These are phyloP conservation scores for Cadophora malorum DNA, from an alignment of 2,329 filamentous ascomycete genomes.

Conservation along the genomic window DNA sequence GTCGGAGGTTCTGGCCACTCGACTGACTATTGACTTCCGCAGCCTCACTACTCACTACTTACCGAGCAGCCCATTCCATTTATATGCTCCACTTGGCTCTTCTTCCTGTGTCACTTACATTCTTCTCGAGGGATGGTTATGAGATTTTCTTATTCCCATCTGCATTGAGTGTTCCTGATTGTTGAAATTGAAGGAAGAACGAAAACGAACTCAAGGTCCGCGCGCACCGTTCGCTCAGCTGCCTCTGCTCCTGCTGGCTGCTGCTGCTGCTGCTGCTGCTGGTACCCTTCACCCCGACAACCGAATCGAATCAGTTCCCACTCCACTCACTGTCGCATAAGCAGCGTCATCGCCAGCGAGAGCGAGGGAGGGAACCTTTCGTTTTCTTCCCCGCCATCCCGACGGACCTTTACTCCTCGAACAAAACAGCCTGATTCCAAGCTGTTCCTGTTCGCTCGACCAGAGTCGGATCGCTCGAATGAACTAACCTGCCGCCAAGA, in stretches of 20 bases:
- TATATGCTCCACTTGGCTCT: background rate
- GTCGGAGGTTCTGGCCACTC: slow-evolving; percentile 2
- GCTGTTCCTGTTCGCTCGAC: slow-evolving; percentile 7
- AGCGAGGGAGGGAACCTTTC: background rate
- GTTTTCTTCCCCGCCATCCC: slow-evolving; percentile 29
- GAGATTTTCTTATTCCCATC: background rate
- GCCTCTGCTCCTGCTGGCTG: background rate
- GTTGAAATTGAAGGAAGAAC: background rate
- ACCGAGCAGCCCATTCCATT: background rate
- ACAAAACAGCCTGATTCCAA: slow-evolving; percentile 33
- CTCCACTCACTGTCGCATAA: slow-evolving; percentile 22
- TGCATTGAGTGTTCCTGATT: background rate
- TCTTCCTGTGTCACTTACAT: background rate
- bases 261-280: no score
- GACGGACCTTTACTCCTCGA: slow-evolving; percentile 7
- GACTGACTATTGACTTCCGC: background rate
- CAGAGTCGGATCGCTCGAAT: slow-evolving; percentile 19
- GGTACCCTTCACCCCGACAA: background rate
- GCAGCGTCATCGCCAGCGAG: slow-evolving; percentile 28
- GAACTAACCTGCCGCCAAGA: slow-evolving; percentile 32
- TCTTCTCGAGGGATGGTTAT: background rate
- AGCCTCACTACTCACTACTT: background rate
- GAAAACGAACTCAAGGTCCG: slow-evolving; percentile 11
- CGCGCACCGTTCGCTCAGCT: slow-evolving; percentile 6
- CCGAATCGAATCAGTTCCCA: background rate